Evolutionary conservation across 805 yeast genomes (phyloP).

Genomic region (Babjeviella inositovora): DNA sequence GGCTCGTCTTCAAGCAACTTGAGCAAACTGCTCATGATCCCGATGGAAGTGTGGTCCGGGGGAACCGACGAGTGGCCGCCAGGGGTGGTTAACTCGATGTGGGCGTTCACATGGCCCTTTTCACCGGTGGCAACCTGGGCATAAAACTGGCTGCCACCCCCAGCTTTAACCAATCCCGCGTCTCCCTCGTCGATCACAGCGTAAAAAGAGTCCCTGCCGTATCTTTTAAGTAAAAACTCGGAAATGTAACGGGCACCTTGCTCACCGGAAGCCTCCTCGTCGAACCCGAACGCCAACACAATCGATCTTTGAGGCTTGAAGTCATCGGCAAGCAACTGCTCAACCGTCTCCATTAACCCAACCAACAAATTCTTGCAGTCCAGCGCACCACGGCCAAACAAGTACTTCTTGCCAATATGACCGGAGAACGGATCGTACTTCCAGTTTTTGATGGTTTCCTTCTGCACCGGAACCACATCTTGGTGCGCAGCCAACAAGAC

Average conservation of each 20-base stretch:
- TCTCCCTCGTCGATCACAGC: slow-evolving; percentile 26
- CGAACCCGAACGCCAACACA: slow-evolving; percentile 17
- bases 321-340: slow-evolving; percentile 8
- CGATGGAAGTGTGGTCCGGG: slow-evolving; percentile 71
- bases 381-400: slow-evolving; percentile 17
- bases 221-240: slow-evolving; percentile 8
- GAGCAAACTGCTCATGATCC: slow-evolving; percentile 47
- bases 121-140: slow-evolving; percentile 44
- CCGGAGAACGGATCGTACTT: slow-evolving; percentile 19
- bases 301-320: slow-evolving; percentile 13
- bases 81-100: slow-evolving; percentile 33
- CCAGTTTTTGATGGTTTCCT: slow-evolving; percentile 16
- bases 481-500: slow-evolving; percentile 20
- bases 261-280: slow-evolving; percentile 16
- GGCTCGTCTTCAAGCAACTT: slow-evolving; percentile 39
- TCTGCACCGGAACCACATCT: slow-evolving; percentile 20
- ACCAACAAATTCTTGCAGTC: slow-evolving; percentile 20
- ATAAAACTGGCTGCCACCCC: slow-evolving; percentile 32
- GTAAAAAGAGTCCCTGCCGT: slow-evolving; percentile 12
- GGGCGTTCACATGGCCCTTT: slow-evolving; percentile 32
- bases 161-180: slow-evolving; percentile 15
- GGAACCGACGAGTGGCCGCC: slow-evolving; percentile 81
- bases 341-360: slow-evolving; percentile 14
- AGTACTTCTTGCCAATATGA: too few species aligned
- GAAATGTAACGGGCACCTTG: slow-evolving; percentile 11